phyloP scores from a whole-genome alignment of 1,284 basidiomycete species.

The Cutaneotrichosporon sp. region DNA sequence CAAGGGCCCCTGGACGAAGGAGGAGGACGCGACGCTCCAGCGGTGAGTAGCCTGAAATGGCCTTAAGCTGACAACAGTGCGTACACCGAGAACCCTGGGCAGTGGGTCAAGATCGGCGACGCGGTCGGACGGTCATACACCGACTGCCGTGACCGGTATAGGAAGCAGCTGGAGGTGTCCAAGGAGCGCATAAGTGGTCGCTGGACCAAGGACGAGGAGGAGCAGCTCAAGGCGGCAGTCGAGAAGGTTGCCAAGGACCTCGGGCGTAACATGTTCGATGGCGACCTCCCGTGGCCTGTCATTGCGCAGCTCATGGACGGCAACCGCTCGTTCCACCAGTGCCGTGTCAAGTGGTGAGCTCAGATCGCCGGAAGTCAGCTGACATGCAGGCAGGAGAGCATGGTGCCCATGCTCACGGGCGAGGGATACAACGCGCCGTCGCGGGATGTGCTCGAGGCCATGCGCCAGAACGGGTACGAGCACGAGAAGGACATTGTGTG shows the following conservation, averaged over 20 bases:
- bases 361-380: neutral
- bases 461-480: slow-evolving; percentile 9
- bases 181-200: slow-evolving; percentile 23
- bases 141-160: slow-evolving; percentile 45
- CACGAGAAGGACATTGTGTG: slow-evolving; percentile 20
- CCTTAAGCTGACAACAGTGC: slow-evolving; percentile 30
- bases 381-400: slow-evolving; percentile 14
- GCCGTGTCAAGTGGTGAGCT: slow-evolving; percentile 37
- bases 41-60: slow-evolving; percentile 24
- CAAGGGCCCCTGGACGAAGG: slow-evolving; percentile 43
- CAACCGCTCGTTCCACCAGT: slow-evolving; percentile 29
- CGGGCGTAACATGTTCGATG: slow-evolving; percentile 21
- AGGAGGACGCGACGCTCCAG: slow-evolving; percentile 40
- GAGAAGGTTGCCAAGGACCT: slow-evolving; percentile 27
- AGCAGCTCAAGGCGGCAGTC: slow-evolving; percentile 25
- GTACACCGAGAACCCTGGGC: slow-evolving; percentile 29
- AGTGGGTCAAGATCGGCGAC: slow-evolving; percentile 42
- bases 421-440: slow-evolving; percentile 8
- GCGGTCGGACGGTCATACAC: slow-evolving; percentile 39
- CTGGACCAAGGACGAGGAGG: slow-evolving; percentile 32
- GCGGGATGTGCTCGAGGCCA: slow-evolving; percentile 11
- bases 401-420: slow-evolving; percentile 13
- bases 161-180: slow-evolving; percentile 28
- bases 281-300: slow-evolving; percentile 38
- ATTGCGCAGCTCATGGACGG: slow-evolving; percentile 32